Base-by-base conservation (phyloP, 2,329 filamentous ascomycete species). In the Ascochyta fabae region DNA sequence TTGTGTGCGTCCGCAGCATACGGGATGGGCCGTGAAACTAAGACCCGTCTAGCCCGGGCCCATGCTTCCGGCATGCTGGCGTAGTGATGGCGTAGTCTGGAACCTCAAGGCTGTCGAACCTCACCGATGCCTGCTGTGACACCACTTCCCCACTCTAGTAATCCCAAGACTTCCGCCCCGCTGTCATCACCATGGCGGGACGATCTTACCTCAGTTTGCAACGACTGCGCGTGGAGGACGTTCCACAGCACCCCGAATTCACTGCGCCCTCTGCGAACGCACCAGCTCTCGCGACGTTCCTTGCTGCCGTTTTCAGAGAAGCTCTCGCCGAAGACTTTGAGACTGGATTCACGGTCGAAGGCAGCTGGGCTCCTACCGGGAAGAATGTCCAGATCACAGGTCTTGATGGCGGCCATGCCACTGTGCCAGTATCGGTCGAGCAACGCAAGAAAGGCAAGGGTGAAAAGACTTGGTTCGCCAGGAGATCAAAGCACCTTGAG, bases 391-490 rank as follows among this genome's bases (percentile, higher is more conserved):
- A 48, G 36, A 63, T 67, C 49, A 58, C 60, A 4, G 44, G 52
- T 3, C 29, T 33, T 15, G 51, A 50, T 39, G 45, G 52, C 19
- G 27, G 29, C 22, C 29, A 46, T n/a, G 27, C 33, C 6, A n/a
- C 47, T 12, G 42, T 61, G 6, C 56, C 58, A 16, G 44, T 64
- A 8, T 56, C 51, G 6, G 66, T 66, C 6, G 56, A 65, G 24
- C 62, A 69, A 40, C 61, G 62, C 15, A 57, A 62, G 24, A 59
- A 54, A 23, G 55, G 52, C 16, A 49, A 61, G 10, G 59, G 61
- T 5, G 54, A 61, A 16, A 87, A 89, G 73, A 81, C 79, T 16
- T 92, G 89, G 89, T 83, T 82, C 48, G 84, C 84, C 36, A 82
- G 89, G 52, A 81, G 59, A 19, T 70, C 66, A 15, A 75, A 83